Conservation (phyloP, 176 grass and related monocot genomes). For the Carex kokanica region DNA sequence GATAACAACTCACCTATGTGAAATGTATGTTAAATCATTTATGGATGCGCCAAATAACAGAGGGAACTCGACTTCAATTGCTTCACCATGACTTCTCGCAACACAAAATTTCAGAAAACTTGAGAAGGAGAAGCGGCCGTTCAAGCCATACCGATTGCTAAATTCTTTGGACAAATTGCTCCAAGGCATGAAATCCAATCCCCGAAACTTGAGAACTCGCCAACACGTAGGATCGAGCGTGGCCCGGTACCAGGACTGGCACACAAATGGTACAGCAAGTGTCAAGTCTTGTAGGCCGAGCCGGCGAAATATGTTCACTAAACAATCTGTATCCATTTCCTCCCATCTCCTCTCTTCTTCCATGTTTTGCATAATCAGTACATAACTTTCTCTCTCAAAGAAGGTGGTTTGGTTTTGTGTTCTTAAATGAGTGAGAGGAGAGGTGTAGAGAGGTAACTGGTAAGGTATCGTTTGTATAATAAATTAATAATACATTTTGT, state of each 20-base stretch:
- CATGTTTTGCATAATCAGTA: constrained; percentile 9
- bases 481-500: neutral
- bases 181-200: constrained; percentile 79
- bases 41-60: constrained; percentile 33
- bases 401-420: neutral
- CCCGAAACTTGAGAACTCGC: constrained; percentile 64
- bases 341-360: constrained; percentile 43
- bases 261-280: constrained; percentile 57
- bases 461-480: neutral
- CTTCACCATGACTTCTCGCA: constrained; percentile 13
- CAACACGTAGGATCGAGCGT: constrained; percentile 59
- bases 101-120: constrained; percentile 50
- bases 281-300: constrained; percentile 61
- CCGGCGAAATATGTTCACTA: constrained; percentile 50
- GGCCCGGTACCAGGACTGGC: constrained; percentile 58
- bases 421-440: neutral
- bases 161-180: constrained; percentile 39
- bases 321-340: constrained; percentile 68
- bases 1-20: constrained; percentile 25
- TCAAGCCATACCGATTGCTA: constrained; percentile 28
- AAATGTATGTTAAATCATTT: constrained; percentile 34
- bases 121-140: constrained; percentile 30
- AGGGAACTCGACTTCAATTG: constrained; percentile 38
- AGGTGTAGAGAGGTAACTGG: neutral
- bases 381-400: neutral